Evolutionary conservation across 1,284 basidiomycete genomes (phyloP), one percentile per base, ranked within the genome.

Genomic region (Phellopilus nigrolimitatus): DNA sequence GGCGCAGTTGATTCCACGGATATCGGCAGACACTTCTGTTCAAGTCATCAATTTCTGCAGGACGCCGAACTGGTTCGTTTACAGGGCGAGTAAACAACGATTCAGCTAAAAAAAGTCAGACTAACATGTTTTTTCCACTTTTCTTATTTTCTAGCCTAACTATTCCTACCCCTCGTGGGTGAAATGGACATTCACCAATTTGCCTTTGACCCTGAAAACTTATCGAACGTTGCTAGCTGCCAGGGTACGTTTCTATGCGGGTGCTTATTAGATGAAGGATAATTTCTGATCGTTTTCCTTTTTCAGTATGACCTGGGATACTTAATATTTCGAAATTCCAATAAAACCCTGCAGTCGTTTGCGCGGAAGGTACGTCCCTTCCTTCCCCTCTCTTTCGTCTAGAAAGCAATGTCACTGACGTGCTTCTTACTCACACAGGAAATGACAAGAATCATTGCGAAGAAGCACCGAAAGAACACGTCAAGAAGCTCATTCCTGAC

Each of bases 41-140:
- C 57, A 72, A 54, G 70, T 83, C 34, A 63, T 74, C 54, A 78
- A 79, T 57, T 75, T 81, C 57, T 74, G 72, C 56, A 68, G 78
- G 45, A 77, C 73, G 34, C 75, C 72, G 33, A 73, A 75, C 56
- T 80, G 75, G 58, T 56, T 59, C 57, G 44, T 68, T 5, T 69
- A 71, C 3, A 69, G 72, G 51, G 76, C 76, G 60, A 59, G 69
- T 64, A 17, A 10, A 0, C 15, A 28, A 17, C 37, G 30, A 10
- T 15, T 2, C 33, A 12, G n/a, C 27, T 36, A 21, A 15, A 8
- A n/a, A n/a, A n/a, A n/a, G n/a, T n/a, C n/a, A n/a, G n/a, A n/a
- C n/a, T n/a, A n/a, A n/a, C 5, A 12, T 46, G 37, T 37, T 12
- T 43, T 40, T 21, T 25, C 31, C 4, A 33, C 15, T 12, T 17